Conservation (phyloP, 2,329 filamentous ascomycete species). For the Aspergillus sp. region DNA sequence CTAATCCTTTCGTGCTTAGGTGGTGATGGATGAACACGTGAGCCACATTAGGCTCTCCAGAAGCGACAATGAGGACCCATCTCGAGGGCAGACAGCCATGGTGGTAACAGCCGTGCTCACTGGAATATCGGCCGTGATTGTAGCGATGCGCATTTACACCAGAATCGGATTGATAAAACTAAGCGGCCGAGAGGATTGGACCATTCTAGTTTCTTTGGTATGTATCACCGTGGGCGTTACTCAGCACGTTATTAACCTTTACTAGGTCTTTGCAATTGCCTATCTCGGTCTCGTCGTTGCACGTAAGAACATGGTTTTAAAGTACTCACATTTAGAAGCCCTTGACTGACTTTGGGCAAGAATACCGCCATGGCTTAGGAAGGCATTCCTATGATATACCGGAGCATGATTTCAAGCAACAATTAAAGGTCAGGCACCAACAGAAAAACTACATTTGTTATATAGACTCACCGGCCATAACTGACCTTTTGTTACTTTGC, state of each 20-base stretch:
- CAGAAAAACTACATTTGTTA: too few species aligned
- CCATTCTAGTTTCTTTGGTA: conserved; percentile 29
- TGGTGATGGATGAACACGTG: conserved; percentile 17
- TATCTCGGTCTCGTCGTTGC: conserved; percentile 31
- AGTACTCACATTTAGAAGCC: background rate
- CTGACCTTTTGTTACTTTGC: background rate
- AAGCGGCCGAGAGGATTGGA: conserved; percentile 36
- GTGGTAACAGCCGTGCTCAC: conserved; percentile 34
- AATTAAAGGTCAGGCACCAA: background rate
- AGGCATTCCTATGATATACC: conserved; percentile 21
- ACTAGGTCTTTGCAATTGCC: conserved; percentile 17
- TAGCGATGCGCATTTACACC: conserved; percentile 31
- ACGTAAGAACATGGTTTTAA: conserved; percentile 19
- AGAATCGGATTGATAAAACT: conserved; percentile 30
- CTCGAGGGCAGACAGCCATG: conserved; percentile 28
- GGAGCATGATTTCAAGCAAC: conserved; percentile 20
- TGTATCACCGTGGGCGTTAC: background rate
- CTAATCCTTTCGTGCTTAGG: background rate
- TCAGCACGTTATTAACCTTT: background rate
- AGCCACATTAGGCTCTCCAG: conserved; percentile 20
- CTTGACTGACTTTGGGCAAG: conserved; percentile 17
- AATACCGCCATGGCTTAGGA: conserved; percentile 30
- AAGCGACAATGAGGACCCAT: conserved; percentile 16
- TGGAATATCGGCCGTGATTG: conserved; percentile 22
- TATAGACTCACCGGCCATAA: too few species aligned